phyloP scores from a whole-genome alignment of 805 yeast genomes.

The Barnettozyma populi region DNA sequence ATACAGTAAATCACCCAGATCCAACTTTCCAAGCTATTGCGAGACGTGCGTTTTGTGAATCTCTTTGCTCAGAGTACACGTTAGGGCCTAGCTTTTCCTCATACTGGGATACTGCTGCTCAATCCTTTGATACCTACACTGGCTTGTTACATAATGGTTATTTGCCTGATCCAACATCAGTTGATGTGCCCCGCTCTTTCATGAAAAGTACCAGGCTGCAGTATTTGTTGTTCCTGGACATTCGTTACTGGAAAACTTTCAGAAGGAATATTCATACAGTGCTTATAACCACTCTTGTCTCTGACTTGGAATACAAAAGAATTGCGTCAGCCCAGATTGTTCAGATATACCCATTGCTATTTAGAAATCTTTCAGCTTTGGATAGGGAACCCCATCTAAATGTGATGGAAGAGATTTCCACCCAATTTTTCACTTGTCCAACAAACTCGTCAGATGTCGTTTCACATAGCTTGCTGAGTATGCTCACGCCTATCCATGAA shows the following conservation, averaged over 20 bases:
- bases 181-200: neutral
- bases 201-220: slow-evolving; percentile 33
- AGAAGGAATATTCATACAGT: slow-evolving; percentile 45
- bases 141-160: slow-evolving; percentile 17
- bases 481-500: slow-evolving; percentile 42
- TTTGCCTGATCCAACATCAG: slow-evolving; percentile 9
- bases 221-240: slow-evolving; percentile 50
- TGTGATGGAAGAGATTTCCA: slow-evolving; percentile 63
- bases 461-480: slow-evolving; percentile 25
- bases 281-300: slow-evolving; percentile 50
- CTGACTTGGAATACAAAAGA: slow-evolving; percentile 42
- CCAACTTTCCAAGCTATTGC: slow-evolving; percentile 32
- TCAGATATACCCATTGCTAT: slow-evolving; percentile 45
- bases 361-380: slow-evolving; percentile 43
- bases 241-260: slow-evolving; percentile 47
- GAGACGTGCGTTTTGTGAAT: slow-evolving; percentile 38
- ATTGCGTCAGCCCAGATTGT: slow-evolving; percentile 48
- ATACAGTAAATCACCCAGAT: slow-evolving; percentile 35
- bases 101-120: slow-evolving; percentile 19
- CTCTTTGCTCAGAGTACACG: slow-evolving; percentile 31
- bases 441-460: slow-evolving; percentile 56
- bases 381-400: slow-evolving; percentile 91
- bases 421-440: slow-evolving; percentile 89
- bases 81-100: slow-evolving; percentile 14
- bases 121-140: slow-evolving; percentile 4